phyloP scores from a whole-genome alignment of 371 early-diverging fungal genomes.

The Rhizopus sp. region DNA sequence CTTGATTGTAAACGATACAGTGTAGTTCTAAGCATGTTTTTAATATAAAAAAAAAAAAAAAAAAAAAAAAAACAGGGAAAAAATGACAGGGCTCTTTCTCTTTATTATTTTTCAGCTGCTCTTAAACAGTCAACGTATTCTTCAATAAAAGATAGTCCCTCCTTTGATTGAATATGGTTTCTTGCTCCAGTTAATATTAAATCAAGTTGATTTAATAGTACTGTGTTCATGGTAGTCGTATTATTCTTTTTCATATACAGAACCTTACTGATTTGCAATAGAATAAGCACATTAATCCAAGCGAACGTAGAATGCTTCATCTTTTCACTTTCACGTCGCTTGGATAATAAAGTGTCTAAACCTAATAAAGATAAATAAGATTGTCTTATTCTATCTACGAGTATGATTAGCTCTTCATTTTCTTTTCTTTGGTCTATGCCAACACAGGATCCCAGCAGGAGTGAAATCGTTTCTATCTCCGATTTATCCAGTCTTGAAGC shows the following conservation, averaged over 20 bases:
- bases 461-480: neutral
- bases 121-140: neutral
- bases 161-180: neutral
- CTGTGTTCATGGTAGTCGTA: neutral
- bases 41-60: neutral
- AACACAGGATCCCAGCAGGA: neutral
- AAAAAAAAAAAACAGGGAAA: too few relatives aligned
- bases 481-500: neutral
- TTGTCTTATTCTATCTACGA: conserved; percentile 2
- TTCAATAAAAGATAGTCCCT: neutral
- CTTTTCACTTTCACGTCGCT: neutral
- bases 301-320: neutral
- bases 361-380: neutral
- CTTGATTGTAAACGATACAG: too few relatives aligned
- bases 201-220: neutral
- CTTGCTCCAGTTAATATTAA: neutral
- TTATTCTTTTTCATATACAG: neutral
- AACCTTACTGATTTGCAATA: conserved; percentile 6
- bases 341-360: neutral
- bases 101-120: neutral
- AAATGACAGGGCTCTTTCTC: neutral
- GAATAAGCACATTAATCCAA: conserved; percentile 1
- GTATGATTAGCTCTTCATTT: neutral
- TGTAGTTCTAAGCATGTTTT: too few relatives aligned
- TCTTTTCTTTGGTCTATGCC: neutral